Percentiles rank a stretch among this genome's conserved stretches.
These are phyloP conservation scores for Phytophthora europaea DNA, from an alignment of 352 stramenopile genomes.

Conservation along the genomic window DNA sequence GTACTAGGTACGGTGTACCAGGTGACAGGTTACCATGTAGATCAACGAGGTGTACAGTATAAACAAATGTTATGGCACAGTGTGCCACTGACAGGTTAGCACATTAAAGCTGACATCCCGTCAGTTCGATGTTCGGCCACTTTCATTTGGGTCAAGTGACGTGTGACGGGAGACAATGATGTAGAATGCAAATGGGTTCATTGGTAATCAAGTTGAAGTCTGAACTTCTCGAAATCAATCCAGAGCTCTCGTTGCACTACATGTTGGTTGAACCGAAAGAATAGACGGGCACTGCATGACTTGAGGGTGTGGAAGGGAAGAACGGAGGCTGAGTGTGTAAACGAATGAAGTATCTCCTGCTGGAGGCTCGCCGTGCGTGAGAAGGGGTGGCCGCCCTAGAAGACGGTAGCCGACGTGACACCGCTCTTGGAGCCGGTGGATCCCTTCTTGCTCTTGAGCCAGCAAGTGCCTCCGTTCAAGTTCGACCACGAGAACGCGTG, in stretches of 20 bases:
- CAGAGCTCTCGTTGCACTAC: conserved; percentile 1
- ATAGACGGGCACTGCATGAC: conserved; percentile 8
- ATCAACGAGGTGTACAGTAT: no score
- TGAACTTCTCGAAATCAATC: neutral
- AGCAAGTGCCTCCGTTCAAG: conserved; percentile 33
- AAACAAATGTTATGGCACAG: no score
- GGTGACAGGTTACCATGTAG: no score
- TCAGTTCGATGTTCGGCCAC: no score
- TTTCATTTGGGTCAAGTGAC: no score
- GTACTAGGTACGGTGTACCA: no score
- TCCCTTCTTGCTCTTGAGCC: conserved; percentile 40
- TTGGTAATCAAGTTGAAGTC: conserved; percentile 8
- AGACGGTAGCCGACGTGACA: conserved; percentile 44
- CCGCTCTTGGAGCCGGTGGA: conserved; percentile 15
- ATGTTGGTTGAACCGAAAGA: neutral
- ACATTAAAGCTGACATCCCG: no score
- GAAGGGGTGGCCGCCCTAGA: neutral
- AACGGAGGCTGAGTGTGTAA: neutral
- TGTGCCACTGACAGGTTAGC: no score
- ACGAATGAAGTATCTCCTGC: neutral
- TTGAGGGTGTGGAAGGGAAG: neutral
- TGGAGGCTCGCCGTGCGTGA: conserved; percentile 19
- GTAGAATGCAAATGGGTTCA: conserved; percentile 15
- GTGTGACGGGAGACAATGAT: conserved; percentile 12
- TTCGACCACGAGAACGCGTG: conserved; percentile 43